Base-by-base conservation (phyloP, 2,329 filamentous ascomycete genomes). In the Stagonosporopsis rhizophila region DNA sequence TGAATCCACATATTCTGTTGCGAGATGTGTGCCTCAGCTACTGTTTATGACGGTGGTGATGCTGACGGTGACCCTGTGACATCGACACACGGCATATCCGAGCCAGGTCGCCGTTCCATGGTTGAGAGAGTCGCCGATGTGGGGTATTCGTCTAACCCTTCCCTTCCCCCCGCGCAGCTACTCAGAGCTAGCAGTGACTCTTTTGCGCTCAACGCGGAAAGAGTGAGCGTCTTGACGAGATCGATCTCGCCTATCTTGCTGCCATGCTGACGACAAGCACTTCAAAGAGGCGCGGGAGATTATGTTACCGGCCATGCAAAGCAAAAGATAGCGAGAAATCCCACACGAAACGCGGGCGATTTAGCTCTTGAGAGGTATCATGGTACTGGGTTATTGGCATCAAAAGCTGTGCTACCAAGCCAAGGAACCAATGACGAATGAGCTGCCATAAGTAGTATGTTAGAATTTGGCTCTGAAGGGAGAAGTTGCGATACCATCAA, bases 91-190 rank as follows among this genome's bases (percentile, higher is more conserved):
- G 60, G 62, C 56, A 61, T 46, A 59, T 20, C 66, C 57, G 62
- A 60, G 49, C 56, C 53, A 57, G 50, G 44, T 44, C 40, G 49
- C 47, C 49, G 66, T 62, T 44, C 64, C 62, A 60, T 66, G 64
- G 62, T 62, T 51, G 28, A 41, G 22, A 56, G 19, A 42, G 37
- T 50, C 56, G 56, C 25, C 54, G 56, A 60, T 63, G 66, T 68
- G 64, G 62, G 60, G 66, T 61, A 52, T 41, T 56, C 56, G 51
- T 56, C 46, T 59, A 55, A 54, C 53, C 45, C 44, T 59, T 59
- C 47, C 54, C 54, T 46, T 30, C 30, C 22, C 35, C 41, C 53
- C 19, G 9, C 51, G 55, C 58, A 45, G 59, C 25, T 11, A 22
- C 40, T 53, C 23, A 47, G 38, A 47, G 17, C 45, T 56, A 53